Percentiles rank a stretch among this genome's conserved stretches.
These are phyloP conservation scores for Lipomyces chichibuensis DNA, from an alignment of 805 yeast species.

Conservation along the genomic window DNA sequence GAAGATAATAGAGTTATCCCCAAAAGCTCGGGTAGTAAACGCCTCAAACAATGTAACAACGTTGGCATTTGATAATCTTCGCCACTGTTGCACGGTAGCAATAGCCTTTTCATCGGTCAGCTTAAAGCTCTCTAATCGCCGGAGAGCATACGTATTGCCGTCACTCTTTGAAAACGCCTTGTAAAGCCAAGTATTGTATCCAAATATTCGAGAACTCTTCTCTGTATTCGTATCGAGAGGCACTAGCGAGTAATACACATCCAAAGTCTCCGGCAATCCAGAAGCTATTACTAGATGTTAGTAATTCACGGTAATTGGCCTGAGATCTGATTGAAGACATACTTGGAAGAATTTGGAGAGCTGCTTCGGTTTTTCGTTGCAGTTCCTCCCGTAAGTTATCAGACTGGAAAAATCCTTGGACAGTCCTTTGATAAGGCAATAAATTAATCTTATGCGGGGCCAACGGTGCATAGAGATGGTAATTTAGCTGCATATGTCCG, in stretches of 20 bases:
- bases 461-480: slow-evolving; percentile 86
- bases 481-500: slow-evolving; percentile 53
- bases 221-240: slow-evolving; percentile 67
- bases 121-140: slow-evolving; percentile 67
- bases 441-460: slow-evolving; percentile 72
- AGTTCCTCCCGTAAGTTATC: slow-evolving; percentile 70
- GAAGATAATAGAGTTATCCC: slow-evolving; percentile 72
- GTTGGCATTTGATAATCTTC: slow-evolving; percentile 54
- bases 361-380: slow-evolving; percentile 75
- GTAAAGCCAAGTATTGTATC: slow-evolving; percentile 64
- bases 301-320: neutral
- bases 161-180: slow-evolving; percentile 79
- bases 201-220: slow-evolving; percentile 49
- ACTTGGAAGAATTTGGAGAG: slow-evolving; percentile 63
- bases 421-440: slow-evolving; percentile 70
- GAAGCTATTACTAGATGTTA: slow-evolving; percentile 46
- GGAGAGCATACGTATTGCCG: slow-evolving; percentile 74
- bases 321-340: slow-evolving; percentile 3
- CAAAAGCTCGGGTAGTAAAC: slow-evolving; percentile 84
- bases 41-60: slow-evolving; percentile 74
- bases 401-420: slow-evolving; percentile 71
- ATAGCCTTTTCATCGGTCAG: slow-evolving; percentile 62
- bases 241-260: slow-evolving; percentile 78
- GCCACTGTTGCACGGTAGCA: slow-evolving; percentile 69
- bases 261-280: slow-evolving; percentile 73